These are phyloP conservation scores for Saccharomycopsis fodiens DNA, from an alignment of 805 yeast genomes.

Conservation along the genomic window DNA sequence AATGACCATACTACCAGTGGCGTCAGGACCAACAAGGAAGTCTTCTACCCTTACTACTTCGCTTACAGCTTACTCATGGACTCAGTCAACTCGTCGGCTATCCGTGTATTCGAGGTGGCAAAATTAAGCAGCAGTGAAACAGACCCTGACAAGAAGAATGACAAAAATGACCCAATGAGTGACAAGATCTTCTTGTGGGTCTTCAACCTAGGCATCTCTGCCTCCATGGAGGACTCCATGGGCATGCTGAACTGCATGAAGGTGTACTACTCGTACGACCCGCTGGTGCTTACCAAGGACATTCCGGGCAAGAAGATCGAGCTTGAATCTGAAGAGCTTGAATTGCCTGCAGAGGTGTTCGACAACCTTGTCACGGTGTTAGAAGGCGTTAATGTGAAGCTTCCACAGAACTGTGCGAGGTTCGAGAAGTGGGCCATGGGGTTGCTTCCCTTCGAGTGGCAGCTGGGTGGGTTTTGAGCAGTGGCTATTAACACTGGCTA, in stretches of 20 bases:
- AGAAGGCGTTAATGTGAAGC: conserved; percentile 22
- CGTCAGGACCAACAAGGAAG: too few species aligned
- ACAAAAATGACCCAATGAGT: too few species aligned
- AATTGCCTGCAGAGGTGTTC: conserved; percentile 28
- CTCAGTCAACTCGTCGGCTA: conserved; percentile 35
- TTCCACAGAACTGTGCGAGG: conserved; percentile 29
- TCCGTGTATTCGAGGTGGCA: conserved; percentile 29
- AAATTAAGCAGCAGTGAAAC: neutral
- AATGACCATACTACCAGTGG: neutral
- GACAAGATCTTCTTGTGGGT: conserved; percentile 37
- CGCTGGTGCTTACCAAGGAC: conserved; percentile 20
- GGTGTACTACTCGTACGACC: conserved; percentile 35
- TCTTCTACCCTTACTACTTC: conserved; percentile 31
- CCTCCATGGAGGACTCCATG: conserved; percentile 29
- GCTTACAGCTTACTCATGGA: conserved; percentile 35
- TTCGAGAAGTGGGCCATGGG: conserved; percentile 25
- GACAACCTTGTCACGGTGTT: conserved; percentile 27
- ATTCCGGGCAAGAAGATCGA: conserved; percentile 21
- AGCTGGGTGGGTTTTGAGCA: neutral
- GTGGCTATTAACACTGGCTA: too few species aligned
- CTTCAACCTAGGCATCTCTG: conserved; percentile 29
- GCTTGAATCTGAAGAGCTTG: conserved; percentile 35
- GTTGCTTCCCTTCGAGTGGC: conserved; percentile 12
- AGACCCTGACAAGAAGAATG: too few species aligned
- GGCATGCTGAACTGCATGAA: conserved; percentile 32